phyloP scores from a whole-genome alignment of 2,329 filamentous ascomycete genomes.

The Alternaria brassicae region DNA sequence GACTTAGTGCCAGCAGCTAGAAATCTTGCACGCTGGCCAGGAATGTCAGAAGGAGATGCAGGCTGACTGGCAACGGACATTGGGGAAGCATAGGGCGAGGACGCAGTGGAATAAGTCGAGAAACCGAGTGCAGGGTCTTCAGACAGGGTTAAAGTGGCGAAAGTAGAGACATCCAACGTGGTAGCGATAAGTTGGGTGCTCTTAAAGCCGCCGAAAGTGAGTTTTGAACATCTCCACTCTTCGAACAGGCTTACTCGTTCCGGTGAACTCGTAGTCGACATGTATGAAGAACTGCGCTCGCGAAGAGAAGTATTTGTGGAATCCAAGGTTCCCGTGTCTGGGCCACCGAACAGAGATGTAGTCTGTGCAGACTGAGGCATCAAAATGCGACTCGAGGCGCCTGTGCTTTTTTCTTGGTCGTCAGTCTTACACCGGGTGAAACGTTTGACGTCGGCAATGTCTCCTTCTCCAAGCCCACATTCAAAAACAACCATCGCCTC shows the following conservation, averaged over 20 bases:
- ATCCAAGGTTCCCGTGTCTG: slow-evolving; percentile 40
- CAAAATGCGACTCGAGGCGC: slow-evolving; percentile 24
- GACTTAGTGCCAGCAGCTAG: slow-evolving; percentile 80
- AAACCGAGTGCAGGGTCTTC: slow-evolving; percentile 79
- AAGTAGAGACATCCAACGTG: slow-evolving; percentile 76
- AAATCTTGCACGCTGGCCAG: slow-evolving; percentile 82
- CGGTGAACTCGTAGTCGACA: slow-evolving; percentile 49
- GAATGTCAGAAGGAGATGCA: slow-evolving; percentile 67
- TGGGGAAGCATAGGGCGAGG: slow-evolving; percentile 63
- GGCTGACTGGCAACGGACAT: slow-evolving; percentile 57
- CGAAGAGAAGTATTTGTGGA: slow-evolving; percentile 25
- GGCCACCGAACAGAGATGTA: slow-evolving; percentile 61
- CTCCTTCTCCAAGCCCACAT: slow-evolving; percentile 71
- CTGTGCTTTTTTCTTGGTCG: slow-evolving; percentile 35
- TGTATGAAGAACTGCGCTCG: slow-evolving; percentile 39
- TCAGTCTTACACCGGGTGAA: slow-evolving; percentile 62
- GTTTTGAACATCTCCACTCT: slow-evolving; percentile 71
- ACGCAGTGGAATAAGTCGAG: slow-evolving; percentile 61
- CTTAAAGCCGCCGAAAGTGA: slow-evolving; percentile 67
- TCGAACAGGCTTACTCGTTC: slow-evolving; percentile 54
- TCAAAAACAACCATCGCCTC: slow-evolving; percentile 78
- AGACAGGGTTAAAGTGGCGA: slow-evolving; percentile 71
- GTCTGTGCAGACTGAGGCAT: slow-evolving; percentile 26
- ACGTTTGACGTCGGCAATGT: slow-evolving; percentile 61
- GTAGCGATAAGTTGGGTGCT: slow-evolving; percentile 71